Percentiles rank a stretch among this genome's conserved stretches.
Conservation (phyloP, 1,139 yeast species). For the Hyphopichia khmerensis region DNA sequence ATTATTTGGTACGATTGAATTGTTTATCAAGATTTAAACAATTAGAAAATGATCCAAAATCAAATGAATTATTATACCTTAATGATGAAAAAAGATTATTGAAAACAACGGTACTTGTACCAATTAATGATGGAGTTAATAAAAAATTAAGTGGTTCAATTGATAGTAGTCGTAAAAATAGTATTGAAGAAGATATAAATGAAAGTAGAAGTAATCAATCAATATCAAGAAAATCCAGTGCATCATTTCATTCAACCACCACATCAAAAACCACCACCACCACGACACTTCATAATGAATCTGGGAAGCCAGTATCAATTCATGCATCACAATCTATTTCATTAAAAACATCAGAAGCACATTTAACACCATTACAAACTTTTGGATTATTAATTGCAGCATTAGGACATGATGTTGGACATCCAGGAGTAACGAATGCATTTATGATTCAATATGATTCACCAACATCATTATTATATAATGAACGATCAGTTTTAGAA, state of each 20-base stretch:
- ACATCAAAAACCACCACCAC: not conserved
- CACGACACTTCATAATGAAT: not conserved
- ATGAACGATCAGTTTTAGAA: conserved; percentile 74
- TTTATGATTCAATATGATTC: conserved; percentile 63
- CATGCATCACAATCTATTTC: not conserved
- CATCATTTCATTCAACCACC: conserved; percentile 1
- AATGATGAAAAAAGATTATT: not conserved
- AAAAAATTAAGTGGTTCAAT: too few species aligned
- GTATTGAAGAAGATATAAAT: not conserved
- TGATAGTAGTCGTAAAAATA: too few species aligned
- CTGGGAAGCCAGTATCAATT: not conserved
- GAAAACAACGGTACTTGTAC: not conserved
- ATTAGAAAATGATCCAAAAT: conserved; percentile 29
- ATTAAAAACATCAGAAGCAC: conserved; percentile 7
- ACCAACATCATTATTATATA: conserved; percentile 62
- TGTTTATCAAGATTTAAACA: conserved; percentile 45
- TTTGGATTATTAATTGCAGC: conserved; percentile 74
- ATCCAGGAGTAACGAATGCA: conserved; percentile 89
- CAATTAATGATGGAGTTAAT: not conserved
- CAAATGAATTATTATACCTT: conserved; percentile 17
- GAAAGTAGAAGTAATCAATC: not conserved
- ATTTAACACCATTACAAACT: conserved; percentile 47
- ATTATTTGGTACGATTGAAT: conserved; percentile 51
- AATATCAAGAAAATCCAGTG: conserved; percentile 1
- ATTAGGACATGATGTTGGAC: conserved; percentile 93